Percentiles rank a stretch among this genome's conserved stretches.
phyloP scores from a whole-genome alignment of 495 filamentous ascomycete species.

The Haplographium delicatum region DNA sequence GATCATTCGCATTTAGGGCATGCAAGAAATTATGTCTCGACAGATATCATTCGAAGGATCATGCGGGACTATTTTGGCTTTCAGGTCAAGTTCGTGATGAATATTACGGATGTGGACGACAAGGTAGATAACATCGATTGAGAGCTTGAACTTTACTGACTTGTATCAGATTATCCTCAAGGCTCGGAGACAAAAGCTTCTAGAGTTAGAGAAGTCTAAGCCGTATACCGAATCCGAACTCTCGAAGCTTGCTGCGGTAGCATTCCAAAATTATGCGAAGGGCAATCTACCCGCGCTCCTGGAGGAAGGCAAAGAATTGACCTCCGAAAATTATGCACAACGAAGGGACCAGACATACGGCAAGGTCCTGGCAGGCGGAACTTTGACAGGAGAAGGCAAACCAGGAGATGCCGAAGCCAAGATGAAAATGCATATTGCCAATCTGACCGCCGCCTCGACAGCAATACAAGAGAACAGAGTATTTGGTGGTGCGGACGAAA shows the following conservation, averaged over 20 bases:
- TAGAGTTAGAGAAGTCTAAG: slow-evolving; percentile 23
- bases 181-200: slow-evolving; percentile 10
- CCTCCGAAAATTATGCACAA: slow-evolving; percentile 47
- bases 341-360: slow-evolving; percentile 58
- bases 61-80: slow-evolving; percentile 82
- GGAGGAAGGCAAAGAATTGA: slow-evolving; percentile 32
- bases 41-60: slow-evolving; percentile 87
- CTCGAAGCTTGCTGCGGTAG: slow-evolving; percentile 52
- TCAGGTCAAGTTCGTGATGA: slow-evolving; percentile 89
- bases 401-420: slow-evolving; percentile 73
- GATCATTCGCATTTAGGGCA: slow-evolving; percentile 88
- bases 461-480: slow-evolving; percentile 45
- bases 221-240: slow-evolving; percentile 29
- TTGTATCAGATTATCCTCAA: slow-evolving; percentile 23
- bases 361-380: slow-evolving; percentile 55
- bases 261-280: slow-evolving; percentile 66
- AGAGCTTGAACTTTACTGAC: background rate
- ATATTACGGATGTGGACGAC: slow-evolving; percentile 91
- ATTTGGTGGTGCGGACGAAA: slow-evolving; percentile 48
- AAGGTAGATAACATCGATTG: slow-evolving; percentile 43
- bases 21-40: slow-evolving; percentile 89
- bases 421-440: slow-evolving; percentile 89
- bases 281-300: slow-evolving; percentile 68
- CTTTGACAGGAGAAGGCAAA: slow-evolving; percentile 53
- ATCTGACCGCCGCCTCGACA: slow-evolving; percentile 55